Evolutionary conservation across 768 basidiomycete genomes (phyloP).

Genomic region (Cyclocybe cylindracea): DNA sequence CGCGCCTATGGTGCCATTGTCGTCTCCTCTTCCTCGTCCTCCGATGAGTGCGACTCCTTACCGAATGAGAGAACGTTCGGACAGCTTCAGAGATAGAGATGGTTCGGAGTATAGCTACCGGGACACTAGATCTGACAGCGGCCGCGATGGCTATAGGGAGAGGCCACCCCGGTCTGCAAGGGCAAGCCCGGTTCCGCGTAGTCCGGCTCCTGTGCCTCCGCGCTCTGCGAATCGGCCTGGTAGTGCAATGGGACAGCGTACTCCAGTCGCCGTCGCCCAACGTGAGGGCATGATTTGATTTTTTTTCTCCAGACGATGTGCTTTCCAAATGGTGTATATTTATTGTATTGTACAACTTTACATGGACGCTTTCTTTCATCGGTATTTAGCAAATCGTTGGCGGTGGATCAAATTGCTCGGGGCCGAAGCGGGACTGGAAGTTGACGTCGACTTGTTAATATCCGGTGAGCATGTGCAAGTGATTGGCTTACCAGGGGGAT

Average conservation of each 20-base stretch:
- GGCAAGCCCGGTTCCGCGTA: slow-evolving; percentile 47
- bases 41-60: slow-evolving; percentile 27
- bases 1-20: slow-evolving; percentile 24
- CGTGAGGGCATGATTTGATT: slow-evolving; percentile 65
- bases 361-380: no score
- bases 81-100: slow-evolving; percentile 21
- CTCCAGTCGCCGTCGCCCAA: slow-evolving; percentile 53
- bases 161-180: slow-evolving; percentile 32
- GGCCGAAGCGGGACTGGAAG: no score
- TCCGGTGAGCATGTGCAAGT: neutral
- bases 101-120: slow-evolving; percentile 11
- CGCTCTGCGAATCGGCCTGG: slow-evolving; percentile 67
- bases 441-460: neutral
- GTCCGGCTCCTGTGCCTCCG: slow-evolving; percentile 44
- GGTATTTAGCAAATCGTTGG: no score
- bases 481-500: slow-evolving; percentile 40
- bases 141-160: slow-evolving; percentile 23
- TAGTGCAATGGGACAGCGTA: slow-evolving; percentile 48
- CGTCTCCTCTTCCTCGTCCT: slow-evolving; percentile 35
- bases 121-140: slow-evolving; percentile 16
- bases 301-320: slow-evolving; percentile 21
- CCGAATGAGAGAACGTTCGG: slow-evolving; percentile 22
- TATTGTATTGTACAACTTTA: neutral
- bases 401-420: no score
- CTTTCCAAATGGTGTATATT: neutral